Evolutionary conservation across 345 rosid genomes (phyloP).

Genomic region (Erucastrum elatum): DNA sequence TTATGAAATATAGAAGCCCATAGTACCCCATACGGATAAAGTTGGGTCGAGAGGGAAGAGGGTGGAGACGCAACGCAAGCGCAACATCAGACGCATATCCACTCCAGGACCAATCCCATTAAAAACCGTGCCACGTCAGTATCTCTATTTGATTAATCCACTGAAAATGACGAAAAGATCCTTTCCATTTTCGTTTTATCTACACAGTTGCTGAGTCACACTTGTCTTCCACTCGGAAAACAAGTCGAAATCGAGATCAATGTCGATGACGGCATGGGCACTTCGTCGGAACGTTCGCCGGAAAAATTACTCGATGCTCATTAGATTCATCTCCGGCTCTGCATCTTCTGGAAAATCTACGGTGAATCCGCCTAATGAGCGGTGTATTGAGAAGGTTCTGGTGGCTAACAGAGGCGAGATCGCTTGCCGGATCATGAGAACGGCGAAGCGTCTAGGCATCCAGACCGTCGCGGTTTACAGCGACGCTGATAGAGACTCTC

Average conservation of each 20-base stretch:
- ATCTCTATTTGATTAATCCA: background rate
- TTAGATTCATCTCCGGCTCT: conserved; percentile 39
- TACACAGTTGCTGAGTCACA: conserved; percentile 22
- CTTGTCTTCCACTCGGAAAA: conserved; percentile 12
- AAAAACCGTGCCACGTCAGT: conserved; percentile 32
- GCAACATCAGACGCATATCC: conserved; percentile 40
- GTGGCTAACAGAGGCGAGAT: conserved; percentile 88
- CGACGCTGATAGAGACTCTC: conserved; percentile 77
- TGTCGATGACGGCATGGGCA: conserved; percentile 56
- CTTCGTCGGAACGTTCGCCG: conserved; percentile 52
- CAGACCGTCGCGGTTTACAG: conserved; percentile 86
- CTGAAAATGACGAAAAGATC: conserved; percentile 10
- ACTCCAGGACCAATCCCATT: conserved; percentile 7
- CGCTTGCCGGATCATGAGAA: conserved; percentile 81
- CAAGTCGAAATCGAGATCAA: conserved; percentile 35
- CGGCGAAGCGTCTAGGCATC: conserved; percentile 77
- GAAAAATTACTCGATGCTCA: conserved; percentile 35
- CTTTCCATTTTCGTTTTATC: background rate
- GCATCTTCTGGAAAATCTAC: background rate
- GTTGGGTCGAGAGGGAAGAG: conserved; percentile 12
- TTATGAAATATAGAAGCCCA: conserved; percentile 1
- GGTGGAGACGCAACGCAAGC: conserved; percentile 39
- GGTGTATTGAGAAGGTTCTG: conserved; percentile 68
- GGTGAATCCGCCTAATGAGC: conserved; percentile 22
- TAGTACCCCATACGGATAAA: background rate